Percentiles rank a stretch among this genome's conserved stretches.
These are phyloP conservation scores for Aspergillus egyptiacus DNA, from an alignment of 495 filamentous ascomycete genomes.

Conservation along the genomic window DNA sequence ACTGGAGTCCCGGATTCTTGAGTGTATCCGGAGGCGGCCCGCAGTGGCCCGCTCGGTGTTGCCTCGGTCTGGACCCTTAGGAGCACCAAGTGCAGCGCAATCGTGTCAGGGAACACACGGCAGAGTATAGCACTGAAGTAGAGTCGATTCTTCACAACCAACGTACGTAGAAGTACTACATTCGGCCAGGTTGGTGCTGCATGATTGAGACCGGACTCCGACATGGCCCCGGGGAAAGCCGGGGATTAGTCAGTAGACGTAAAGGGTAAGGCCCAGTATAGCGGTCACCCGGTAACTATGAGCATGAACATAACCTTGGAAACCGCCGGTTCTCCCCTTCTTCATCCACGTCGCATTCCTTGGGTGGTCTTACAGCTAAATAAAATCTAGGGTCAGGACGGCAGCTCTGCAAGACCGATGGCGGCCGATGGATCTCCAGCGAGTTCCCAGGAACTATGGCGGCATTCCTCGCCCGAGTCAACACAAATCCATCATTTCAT, in stretches of 20 bases:
- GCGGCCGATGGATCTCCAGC: conserved; percentile 20
- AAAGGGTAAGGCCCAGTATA: conserved; percentile 4
- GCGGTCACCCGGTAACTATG: conserved; percentile 3
- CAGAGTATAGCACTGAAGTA: not conserved
- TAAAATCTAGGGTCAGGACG: too few species aligned
- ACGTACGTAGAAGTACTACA: too few species aligned
- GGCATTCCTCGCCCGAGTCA: conserved; percentile 56
- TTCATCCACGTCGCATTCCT: not conserved
- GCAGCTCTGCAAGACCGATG: conserved; percentile 13
- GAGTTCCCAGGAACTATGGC: conserved; percentile 56
- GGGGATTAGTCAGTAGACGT: conserved; percentile 1
- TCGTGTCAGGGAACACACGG: not conserved
- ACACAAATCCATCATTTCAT: conserved; percentile 71
- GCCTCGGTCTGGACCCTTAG: conserved; percentile 5
- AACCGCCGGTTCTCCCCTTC: not conserved
- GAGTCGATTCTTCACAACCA: not conserved
- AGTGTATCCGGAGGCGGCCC: conserved; percentile 4
- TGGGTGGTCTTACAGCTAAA: not conserved
- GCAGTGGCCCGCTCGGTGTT: conserved; percentile 1
- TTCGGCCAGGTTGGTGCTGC: not conserved
- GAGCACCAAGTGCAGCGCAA: too few species aligned
- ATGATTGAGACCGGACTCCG: not conserved
- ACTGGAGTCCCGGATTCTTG: not conserved
- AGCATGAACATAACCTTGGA: conserved; percentile 3
- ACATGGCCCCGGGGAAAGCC: not conserved